Evolutionary conservation across 1,284 basidiomycete species (phyloP).

Genomic region (Apiotrichum sp.): DNA sequence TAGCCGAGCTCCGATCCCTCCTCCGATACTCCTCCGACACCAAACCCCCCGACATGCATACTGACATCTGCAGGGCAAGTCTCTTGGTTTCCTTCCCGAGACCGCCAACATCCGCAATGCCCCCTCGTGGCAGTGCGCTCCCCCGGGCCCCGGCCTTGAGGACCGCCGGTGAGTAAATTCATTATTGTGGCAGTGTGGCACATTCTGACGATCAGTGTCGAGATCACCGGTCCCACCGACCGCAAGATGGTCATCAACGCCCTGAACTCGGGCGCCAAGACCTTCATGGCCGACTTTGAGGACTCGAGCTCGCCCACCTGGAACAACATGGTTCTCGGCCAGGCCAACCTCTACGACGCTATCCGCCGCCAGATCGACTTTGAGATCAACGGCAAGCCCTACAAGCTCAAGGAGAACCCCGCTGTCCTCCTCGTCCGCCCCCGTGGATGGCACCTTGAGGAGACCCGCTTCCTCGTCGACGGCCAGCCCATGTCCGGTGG

Average conservation of each 20-base stretch:
- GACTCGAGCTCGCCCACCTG: conserved; percentile 95
- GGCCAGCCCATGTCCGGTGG: conserved; percentile 84
- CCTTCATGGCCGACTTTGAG: conserved; percentile 97
- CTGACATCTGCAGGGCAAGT: conserved; percentile 49
- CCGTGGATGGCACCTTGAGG: conserved; percentile 97
- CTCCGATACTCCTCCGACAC: too few species aligned
- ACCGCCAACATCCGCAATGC: conserved; percentile 84
- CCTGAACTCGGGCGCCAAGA: conserved; percentile 91
- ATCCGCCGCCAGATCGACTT: conserved; percentile 84
- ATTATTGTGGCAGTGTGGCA: too few species aligned
- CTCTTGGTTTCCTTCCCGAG: conserved; percentile 81
- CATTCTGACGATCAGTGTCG: conserved; percentile 52
- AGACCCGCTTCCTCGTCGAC: conserved; percentile 84
- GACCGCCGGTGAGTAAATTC: conserved; percentile 60
- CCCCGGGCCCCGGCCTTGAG: conserved; percentile 84
- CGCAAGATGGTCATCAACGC: conserved; percentile 99
- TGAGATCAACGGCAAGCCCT: conserved; percentile 78
- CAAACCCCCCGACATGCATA: not conserved
- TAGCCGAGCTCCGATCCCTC: not conserved
- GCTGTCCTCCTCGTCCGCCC: conserved; percentile 85
- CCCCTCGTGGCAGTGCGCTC: conserved; percentile 83
- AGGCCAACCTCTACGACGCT: conserved; percentile 91
- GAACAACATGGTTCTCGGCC: conserved; percentile 85
- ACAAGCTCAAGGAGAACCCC: conserved; percentile 82
- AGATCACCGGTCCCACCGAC: conserved; percentile 97